Base-by-base conservation (phyloP, 192 early-diverging fungal genomes). In the Irineochytrium annulatum region DNA sequence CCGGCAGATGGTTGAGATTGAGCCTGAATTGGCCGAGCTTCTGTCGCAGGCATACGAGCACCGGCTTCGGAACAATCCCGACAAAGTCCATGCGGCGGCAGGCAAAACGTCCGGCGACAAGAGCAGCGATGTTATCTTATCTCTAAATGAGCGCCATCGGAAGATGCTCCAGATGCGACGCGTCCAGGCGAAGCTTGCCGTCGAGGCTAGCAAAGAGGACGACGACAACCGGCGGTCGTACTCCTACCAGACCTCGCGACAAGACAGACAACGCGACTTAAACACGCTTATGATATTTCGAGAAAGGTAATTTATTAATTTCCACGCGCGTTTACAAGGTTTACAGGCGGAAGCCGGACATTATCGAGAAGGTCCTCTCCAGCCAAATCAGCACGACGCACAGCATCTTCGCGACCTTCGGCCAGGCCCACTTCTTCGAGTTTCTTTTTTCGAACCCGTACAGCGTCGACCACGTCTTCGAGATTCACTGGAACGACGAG, bases 371-470 rank as follows among this genome's bases (percentile, higher is more conserved):
- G 28, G 55, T 43, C 2, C 49, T 81, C 2, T 30, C 52, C 1
- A 52, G 60, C 6, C 63, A 69, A 29, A 67, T 77, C 27, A 77
- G 74, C 14, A 71, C 57, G 8, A 61, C 35, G 16, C 52, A 71
- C 34, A 57, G 63, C 3, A 55, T 81, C 32, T 52, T 58, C 34
- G 59, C 70, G 0, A 59, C 69, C 1, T 72, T 79, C 52, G 79
- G 76, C 4, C 72, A 74, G 46, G 76, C 68, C 0, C 44, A 65
- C 24, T 79, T 37, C 58, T 62, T 79, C 46, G 73, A 80, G 35
- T 79, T 66, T 33, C 3, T 63, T 2, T 48, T 79, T 30, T 52
- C 45, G 26, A 81, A 81, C 49, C 76, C 76, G 22, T 79, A 75
- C 55, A 64, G 57, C 27, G 43, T 43, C 20, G 68, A 79, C 16